phyloP scores from a whole-genome alignment of 371 early-diverging fungal genomes.

The Globomyces sp. region DNA sequence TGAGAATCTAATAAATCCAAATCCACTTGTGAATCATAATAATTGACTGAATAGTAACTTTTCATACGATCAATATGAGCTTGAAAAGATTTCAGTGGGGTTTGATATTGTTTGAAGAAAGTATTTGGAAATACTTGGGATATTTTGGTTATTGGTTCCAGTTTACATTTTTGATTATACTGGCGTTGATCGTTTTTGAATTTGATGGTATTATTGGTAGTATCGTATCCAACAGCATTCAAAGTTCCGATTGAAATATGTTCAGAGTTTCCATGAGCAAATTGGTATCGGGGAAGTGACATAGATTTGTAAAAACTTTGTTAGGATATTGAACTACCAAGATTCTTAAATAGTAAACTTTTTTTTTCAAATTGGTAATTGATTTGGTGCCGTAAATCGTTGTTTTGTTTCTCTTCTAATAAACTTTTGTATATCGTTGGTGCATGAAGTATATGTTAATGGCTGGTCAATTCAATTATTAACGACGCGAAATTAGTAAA shows the following conservation, averaged over 20 bases:
- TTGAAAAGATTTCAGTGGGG: background rate
- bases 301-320: too few species aligned
- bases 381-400: too few species aligned
- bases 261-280: background rate
- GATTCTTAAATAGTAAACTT: too few species aligned
- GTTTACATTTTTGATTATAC: background rate
- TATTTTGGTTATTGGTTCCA: background rate
- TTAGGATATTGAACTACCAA: too few species aligned
- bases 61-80: background rate
- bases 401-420: too few species aligned
- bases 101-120: background rate
- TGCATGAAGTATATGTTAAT: too few species aligned
- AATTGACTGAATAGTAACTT: background rate
- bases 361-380: too few species aligned
- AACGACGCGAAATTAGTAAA: too few species aligned
- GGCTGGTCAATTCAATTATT: too few species aligned
- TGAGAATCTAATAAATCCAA: background rate
- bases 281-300: too few species aligned
- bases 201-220: background rate
- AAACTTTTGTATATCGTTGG: too few species aligned
- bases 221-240: conserved; percentile 1
- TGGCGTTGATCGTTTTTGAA: background rate
- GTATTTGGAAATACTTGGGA: background rate
- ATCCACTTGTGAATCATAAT: background rate
- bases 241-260: background rate